Percentiles rank a stretch among this genome's conserved stretches.
phyloP scores from a whole-genome alignment of 202 grass and related monocot species.

The Cymbopogon flexuosus region DNA sequence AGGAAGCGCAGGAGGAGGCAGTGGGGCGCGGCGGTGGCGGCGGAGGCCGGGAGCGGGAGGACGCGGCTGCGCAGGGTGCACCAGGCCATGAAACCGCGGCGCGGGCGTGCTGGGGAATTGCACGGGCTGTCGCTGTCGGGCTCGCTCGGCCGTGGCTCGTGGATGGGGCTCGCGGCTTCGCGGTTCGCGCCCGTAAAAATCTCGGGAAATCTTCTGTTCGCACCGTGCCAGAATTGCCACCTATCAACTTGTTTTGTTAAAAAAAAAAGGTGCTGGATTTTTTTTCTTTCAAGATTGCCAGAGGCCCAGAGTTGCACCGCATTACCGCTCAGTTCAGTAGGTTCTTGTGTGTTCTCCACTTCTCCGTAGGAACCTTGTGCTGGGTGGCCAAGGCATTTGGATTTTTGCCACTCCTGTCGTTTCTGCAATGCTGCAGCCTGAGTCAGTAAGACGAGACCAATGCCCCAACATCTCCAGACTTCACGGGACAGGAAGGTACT shows the following conservation, averaged over 20 bases:
- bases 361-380: background rate
- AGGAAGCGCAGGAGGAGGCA: constrained; percentile 36
- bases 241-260: too few species aligned
- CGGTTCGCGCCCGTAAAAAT: constrained; percentile 7
- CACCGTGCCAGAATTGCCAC: too few species aligned
- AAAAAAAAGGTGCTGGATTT: too few species aligned
- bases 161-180: background rate
- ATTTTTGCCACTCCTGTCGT: background rate
- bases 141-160: background rate
- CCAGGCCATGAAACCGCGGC: constrained; percentile 68
- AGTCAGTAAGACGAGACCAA: background rate
- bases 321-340: background rate
- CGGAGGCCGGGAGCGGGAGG: constrained; percentile 1
- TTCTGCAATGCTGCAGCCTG: background rate
- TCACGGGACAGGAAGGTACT: background rate
- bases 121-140: background rate
- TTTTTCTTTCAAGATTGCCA: too few species aligned
- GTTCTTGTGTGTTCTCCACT: background rate
- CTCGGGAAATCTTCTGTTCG: background rate
- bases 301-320: too few species aligned
- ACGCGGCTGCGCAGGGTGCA: constrained; percentile 48
- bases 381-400: background rate
- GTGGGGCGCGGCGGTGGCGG: constrained; percentile 7
- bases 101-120: background rate
- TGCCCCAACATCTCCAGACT: background rate